Percentiles rank a stretch among this genome's conserved stretches.
phyloP scores from a whole-genome alignment of 805 yeast genomes.

The Ogataea trehalophila region DNA sequence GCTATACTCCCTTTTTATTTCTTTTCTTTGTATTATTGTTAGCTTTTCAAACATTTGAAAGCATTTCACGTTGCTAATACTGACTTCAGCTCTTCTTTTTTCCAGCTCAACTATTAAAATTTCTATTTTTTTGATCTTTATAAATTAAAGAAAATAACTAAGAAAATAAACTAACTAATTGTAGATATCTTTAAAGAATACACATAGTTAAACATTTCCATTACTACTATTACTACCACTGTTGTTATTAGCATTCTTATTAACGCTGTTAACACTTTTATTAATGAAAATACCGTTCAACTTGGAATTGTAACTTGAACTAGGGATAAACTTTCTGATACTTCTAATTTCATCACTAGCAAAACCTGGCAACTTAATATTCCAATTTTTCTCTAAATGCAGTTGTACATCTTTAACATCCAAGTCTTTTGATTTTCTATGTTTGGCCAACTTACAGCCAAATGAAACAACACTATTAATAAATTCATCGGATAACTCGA shows the following conservation, averaged over 20 bases:
- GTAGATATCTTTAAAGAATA: no score
- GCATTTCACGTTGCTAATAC: no score
- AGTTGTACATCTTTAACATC: slow-evolving; percentile 89
- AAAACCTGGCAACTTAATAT: slow-evolving; percentile 89
- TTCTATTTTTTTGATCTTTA: no score
- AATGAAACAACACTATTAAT: slow-evolving; percentile 86
- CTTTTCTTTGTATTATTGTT: no score
- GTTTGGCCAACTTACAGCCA: slow-evolving; percentile 94
- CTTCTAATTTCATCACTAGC: slow-evolving; percentile 85
- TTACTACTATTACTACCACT: no score
- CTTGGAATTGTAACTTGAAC: slow-evolving; percentile 58
- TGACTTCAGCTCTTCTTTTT: no score
- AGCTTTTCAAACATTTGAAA: no score
- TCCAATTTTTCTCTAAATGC: slow-evolving; percentile 91
- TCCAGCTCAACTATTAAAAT: no score
- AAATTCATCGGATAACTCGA: slow-evolving; percentile 95
- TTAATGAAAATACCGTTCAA: slow-evolving; percentile 63
- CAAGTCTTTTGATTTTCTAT: slow-evolving; percentile 79
- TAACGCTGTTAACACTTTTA: slow-evolving; percentile 58
- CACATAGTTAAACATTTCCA: no score
- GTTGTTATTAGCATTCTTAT: slow-evolving; percentile 32
- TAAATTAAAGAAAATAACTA: no score
- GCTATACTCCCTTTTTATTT: no score
- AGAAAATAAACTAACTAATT: no score
- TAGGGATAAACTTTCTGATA: slow-evolving; percentile 68